Base-by-base conservation (phyloP, 257 asterid species). In the Jacaranda mimosifolia region DNA sequence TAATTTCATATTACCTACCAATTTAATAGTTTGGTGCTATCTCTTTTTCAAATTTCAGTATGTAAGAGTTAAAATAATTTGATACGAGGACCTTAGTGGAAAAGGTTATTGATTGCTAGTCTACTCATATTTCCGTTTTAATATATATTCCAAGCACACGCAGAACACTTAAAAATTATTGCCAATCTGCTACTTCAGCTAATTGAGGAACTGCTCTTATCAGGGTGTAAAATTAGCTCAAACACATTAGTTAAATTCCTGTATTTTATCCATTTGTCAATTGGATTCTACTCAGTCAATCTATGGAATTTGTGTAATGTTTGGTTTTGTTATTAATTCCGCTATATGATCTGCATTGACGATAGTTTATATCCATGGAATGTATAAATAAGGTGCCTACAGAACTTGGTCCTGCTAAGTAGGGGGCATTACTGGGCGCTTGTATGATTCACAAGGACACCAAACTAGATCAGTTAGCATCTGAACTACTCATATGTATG, bases 361-460 rank as follows among this genome's bases (percentile, higher is more conserved):
- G 12, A 89, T 97, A 32, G 92, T 90, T 72, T 92, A 94, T 73
- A 76, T 90, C 45, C 87, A 97, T 87, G 78, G 87, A 84, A 74
- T 92, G 87, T 64, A 92, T 94, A 67, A 76, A 81, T 15, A 64
- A 75, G 77, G 90, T 92, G 97, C 96, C 94, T 14, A 73, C 83
- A 39, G 80, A 79, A 48, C 92, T 97, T 5, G 90, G 97, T 71
- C 84, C 93, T 51, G 98, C 93, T 19, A 97, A 88, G 79, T 94
- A 97, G 98, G 98, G 98, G 68, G 86, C 97, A 52, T 70, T 94
- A 58, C 83, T 94, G 3, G 94, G 97, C 51, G 96, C 95, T 70
- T 94, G 99, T 77, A 94, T 87, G 98, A 87, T 86, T 81, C 98
- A 94, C 90, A 92, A 87, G 89, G 72, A 94, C 57, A 59, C 83